phyloP scores from a whole-genome alignment of 306 rosid genomes.

The Begonia peltatifolia region DNA sequence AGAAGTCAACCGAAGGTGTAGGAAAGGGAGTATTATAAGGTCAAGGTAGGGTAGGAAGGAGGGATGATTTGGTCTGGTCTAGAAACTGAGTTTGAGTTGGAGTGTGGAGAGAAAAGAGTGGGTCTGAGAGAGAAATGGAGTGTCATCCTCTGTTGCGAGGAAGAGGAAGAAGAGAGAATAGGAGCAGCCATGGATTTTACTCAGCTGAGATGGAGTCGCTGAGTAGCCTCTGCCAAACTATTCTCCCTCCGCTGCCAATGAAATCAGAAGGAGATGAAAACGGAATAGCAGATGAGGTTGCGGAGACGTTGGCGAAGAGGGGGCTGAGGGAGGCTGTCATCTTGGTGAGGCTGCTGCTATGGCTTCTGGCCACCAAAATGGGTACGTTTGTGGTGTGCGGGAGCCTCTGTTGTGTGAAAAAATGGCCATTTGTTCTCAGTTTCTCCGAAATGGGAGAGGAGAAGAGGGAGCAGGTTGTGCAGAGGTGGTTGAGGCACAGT shows the following conservation, averaged over 20 bases:
- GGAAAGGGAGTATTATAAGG: too few species aligned
- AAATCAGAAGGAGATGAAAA: constrained; percentile 3
- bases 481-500: constrained; percentile 37
- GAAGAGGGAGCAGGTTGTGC: constrained; percentile 52
- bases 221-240: constrained; percentile 46
- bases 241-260: constrained; percentile 46
- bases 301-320: constrained; percentile 30
- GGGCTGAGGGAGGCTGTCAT: constrained; percentile 37
- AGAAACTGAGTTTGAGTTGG: too few species aligned
- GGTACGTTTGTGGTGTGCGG: constrained; percentile 70
- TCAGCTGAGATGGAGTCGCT: constrained; percentile 43
- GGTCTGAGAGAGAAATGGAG: constrained; percentile 14
- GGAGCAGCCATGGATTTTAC: constrained; percentile 32
- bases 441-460: constrained; percentile 38
- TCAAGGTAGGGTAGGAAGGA: too few species aligned
- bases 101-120: neutral
- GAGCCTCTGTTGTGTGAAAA: constrained; percentile 22
- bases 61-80: too few species aligned
- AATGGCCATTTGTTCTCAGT: constrained; percentile 54
- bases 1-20: too few species aligned
- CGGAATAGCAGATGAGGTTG: constrained; percentile 7
- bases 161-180: constrained; percentile 8
- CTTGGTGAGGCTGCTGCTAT: constrained; percentile 33
- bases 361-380: constrained; percentile 37
- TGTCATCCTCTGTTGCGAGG: constrained; percentile 59